Percentiles rank a stretch among this genome's conserved stretches.
Conservation (phyloP, 2,329 filamentous ascomycete species). For the Rhynchosporium agropyri region DNA sequence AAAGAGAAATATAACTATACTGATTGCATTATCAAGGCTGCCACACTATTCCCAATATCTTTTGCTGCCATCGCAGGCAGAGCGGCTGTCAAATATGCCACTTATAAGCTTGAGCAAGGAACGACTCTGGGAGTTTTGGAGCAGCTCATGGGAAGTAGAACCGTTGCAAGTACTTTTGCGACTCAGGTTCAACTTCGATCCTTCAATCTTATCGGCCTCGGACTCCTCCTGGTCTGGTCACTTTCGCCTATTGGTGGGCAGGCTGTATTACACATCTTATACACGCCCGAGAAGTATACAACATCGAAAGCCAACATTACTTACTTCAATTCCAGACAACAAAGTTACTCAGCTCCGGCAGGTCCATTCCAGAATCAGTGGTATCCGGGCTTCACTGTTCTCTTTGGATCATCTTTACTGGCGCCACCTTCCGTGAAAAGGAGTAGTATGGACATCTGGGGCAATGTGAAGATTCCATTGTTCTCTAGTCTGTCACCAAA, state of each 20-base stretch:
- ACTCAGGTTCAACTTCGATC: slow-evolving; percentile 38
- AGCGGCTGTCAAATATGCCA: slow-evolving; percentile 35
- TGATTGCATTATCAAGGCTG: slow-evolving; percentile 23
- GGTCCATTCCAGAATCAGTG: slow-evolving; percentile 25
- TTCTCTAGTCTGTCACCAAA: slow-evolving; percentile 26
- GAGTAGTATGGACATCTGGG: slow-evolving; percentile 37
- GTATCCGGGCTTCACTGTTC: slow-evolving; percentile 29
- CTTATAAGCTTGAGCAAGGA: slow-evolving; percentile 40
- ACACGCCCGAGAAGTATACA: slow-evolving; percentile 24
- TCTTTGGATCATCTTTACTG: slow-evolving; percentile 32
- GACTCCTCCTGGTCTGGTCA: slow-evolving; percentile 39
- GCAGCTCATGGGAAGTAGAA: slow-evolving; percentile 42
- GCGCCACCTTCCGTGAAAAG: slow-evolving; percentile 31
- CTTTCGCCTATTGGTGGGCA: slow-evolving; percentile 43
- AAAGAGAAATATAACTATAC: not conserved
- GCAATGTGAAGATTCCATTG: slow-evolving; percentile 40
- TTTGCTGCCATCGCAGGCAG: slow-evolving; percentile 41
- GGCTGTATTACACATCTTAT: slow-evolving; percentile 36
- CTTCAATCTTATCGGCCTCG: slow-evolving; percentile 37
- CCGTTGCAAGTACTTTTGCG: slow-evolving; percentile 37
- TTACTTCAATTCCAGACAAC: slow-evolving; percentile 33
- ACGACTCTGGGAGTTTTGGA: slow-evolving; percentile 38
- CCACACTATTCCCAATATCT: slow-evolving; percentile 40
- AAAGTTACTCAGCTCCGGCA: slow-evolving; percentile 30
- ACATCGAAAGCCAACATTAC: slow-evolving; percentile 23